Evolutionary conservation across 1,284 basidiomycete genomes (phyloP), one percentile per base, ranked within the genome.

Genomic region (Schizophyllum amplum): DNA sequence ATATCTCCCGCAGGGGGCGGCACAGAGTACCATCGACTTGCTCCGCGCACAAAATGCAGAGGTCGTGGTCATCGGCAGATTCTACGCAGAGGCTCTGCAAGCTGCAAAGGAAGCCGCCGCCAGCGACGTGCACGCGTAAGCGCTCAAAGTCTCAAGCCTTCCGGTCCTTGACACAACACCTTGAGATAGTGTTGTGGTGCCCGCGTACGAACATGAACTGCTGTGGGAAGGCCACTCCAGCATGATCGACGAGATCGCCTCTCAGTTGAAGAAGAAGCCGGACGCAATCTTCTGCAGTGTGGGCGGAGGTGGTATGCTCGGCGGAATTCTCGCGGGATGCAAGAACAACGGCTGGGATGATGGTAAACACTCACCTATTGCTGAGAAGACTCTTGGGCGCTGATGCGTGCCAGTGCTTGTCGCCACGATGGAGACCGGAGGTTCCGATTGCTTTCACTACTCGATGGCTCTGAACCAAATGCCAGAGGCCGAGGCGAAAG

Each of bases 201-300:
- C 84, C 5, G 80, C 86, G 4, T 89, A 88, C 59, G 84, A 91
- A 50, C 73, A 89, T 63, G 76, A 79, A 7, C 64, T 78, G 2
- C 53, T 90, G 11, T 88, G 87, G 86, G 78, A 84, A 66, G 89
- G 88, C 1, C 86, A 90, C 65, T 75, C 80, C 17, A 84, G 85
- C 20, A 83, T 90, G 76, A 71, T 90, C 24, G 64, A 72, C 15
- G 88, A 90, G 65, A 81, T 87, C 51, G 67, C 72, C 17, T 62
- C 64, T 15, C 84, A 88, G 62, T 69, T 89, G 1, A 68, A 69
- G 2, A 60, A 61, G 48, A 80, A 77, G 62, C 88, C 88, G 2
- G 80, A 84, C 60, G 86, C 85, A 1, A 83, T 90, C 49, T 80
- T 90, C 60, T 90, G 88, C 62, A 84, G 83, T 56, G 86, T 90